Base-by-base conservation (phyloP, 2,329 filamentous ascomycete genomes). In the Teratosphaeria gauchensis region DNA sequence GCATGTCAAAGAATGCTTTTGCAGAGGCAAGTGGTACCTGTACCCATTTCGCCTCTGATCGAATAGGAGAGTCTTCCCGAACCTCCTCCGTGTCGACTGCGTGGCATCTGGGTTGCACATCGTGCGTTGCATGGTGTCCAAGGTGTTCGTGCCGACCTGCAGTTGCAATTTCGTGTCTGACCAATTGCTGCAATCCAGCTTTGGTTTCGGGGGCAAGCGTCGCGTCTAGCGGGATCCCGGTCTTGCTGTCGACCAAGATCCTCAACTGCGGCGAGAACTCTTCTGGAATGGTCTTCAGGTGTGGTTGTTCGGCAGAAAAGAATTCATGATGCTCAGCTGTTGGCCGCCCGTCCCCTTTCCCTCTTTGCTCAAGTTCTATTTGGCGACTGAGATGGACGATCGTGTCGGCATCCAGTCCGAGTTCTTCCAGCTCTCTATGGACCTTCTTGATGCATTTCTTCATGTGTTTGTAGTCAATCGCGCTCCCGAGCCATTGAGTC, bases 371-470 rank as follows among this genome's bases (percentile, higher is more conserved):
- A 56, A 60, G 57, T n/a, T 62, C 59, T 1, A 69, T 57, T 61
- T 77, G 76, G 59, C 67, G 78, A 57, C 88, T 78, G 31, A 94
- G 79, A 59, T 82, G 81, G 53, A 84, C 80, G 58, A 95, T 76
- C 1, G 87, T 90, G 9, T 86, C 80, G 4, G 83, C 82, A 63
- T 89, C 87, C 32, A 95, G 82, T 7, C 90, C 90, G 14, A 92
- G 76, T 35, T 81, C 79, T 48, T 79, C 76, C 56, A 95, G 80
- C 76, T 95, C 89, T 56, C 77, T 76, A 63, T 86, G 83, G 55
- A 95, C 86, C 69, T 86, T 86, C 70, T 92, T 92, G 70, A 95
- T 86, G 74, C 88, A 89, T 76, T 95, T 95, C 75, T 95, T 95
- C 58, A 95, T 82, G 72, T 90, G 84, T 52, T 86, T 82, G 72